Percentiles rank a stretch among this genome's conserved stretches.
These are phyloP conservation scores for Logfia minima DNA, from an alignment of 129 eudicot genomes.

Conservation along the genomic window DNA sequence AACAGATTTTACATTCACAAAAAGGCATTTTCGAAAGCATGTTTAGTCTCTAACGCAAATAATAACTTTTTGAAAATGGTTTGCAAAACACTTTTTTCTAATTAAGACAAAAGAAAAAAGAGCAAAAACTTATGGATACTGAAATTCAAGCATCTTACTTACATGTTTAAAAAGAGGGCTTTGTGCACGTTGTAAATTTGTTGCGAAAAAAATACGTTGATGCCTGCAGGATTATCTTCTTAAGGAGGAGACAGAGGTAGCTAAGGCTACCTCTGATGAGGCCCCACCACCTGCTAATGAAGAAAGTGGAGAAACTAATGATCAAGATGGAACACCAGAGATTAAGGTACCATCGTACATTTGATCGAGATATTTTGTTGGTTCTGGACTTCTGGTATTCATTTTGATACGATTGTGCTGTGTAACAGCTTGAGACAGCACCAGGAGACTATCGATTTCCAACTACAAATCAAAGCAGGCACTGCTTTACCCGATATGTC, in stretches of 20 bases:
- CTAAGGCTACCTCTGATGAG: background rate
- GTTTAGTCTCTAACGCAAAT: too few species aligned
- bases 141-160: background rate
- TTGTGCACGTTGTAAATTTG: background rate
- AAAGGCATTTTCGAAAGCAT: too few species aligned
- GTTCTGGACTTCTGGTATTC: background rate
- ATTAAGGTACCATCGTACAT: conserved; percentile 52
- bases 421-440: conserved; percentile 83
- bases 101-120: too few species aligned
- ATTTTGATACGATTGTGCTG: conserved; percentile 7
- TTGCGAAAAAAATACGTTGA: background rate
- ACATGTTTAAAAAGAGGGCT: background rate
- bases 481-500: conserved; percentile 86
- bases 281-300: background rate
- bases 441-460: conserved; percentile 95
- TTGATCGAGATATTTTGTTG: background rate
- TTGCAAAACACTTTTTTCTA: too few species aligned
- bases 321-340: conserved; percentile 38
- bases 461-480: conserved; percentile 91
- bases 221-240: conserved; percentile 65
- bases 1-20: too few species aligned
- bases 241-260: conserved; percentile 39
- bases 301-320: conserved; percentile 25
- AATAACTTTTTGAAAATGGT: too few species aligned
- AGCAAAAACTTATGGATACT: too few species aligned